These are phyloP conservation scores for Pleurotus ostreatus DNA, from an alignment of 768 basidiomycete species.

Conservation along the genomic window DNA sequence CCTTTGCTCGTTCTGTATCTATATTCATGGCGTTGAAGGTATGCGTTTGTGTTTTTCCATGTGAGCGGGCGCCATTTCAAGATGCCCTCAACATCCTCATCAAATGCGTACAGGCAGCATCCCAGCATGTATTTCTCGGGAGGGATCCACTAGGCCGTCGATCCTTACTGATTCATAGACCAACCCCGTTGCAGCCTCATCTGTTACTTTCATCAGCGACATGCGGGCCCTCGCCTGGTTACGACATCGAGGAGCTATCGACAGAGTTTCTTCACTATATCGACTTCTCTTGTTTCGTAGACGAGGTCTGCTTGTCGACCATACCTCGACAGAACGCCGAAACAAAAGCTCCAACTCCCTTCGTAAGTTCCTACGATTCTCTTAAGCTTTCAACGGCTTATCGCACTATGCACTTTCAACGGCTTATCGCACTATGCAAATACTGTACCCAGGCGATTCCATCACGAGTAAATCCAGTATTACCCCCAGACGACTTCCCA, in stretches of 20 bases:
- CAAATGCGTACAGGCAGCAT: slow-evolving; percentile 28
- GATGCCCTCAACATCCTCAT: neutral
- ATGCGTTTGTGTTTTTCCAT: slow-evolving; percentile 78
- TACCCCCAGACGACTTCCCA: slow-evolving; percentile 43
- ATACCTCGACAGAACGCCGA: neutral
- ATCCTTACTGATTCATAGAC: slow-evolving; percentile 73
- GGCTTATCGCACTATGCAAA: no score
- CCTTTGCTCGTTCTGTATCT: neutral
- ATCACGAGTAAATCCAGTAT: slow-evolving; percentile 37
- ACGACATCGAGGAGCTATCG: slow-evolving; percentile 56
- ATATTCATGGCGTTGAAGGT: slow-evolving; percentile 34
- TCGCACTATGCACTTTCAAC: no score
- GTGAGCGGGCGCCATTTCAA: slow-evolving; percentile 32
- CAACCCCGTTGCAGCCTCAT: slow-evolving; percentile 41
- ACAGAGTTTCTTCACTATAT: slow-evolving; percentile 56
- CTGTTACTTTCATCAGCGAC: slow-evolving; percentile 69
- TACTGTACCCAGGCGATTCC: slow-evolving; percentile 37
- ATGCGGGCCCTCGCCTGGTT: slow-evolving; percentile 38
- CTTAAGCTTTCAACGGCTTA: no score
- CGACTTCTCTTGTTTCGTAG: slow-evolving; percentile 30
- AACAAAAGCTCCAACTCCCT: no score
- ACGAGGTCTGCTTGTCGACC: slow-evolving; percentile 11
- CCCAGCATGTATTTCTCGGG: slow-evolving; percentile 59
- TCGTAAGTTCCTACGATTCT: no score
- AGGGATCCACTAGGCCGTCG: slow-evolving; percentile 84